Evolutionary conservation across 306 rosid species (phyloP).

Genomic region (Boehmeria nivea): DNA sequence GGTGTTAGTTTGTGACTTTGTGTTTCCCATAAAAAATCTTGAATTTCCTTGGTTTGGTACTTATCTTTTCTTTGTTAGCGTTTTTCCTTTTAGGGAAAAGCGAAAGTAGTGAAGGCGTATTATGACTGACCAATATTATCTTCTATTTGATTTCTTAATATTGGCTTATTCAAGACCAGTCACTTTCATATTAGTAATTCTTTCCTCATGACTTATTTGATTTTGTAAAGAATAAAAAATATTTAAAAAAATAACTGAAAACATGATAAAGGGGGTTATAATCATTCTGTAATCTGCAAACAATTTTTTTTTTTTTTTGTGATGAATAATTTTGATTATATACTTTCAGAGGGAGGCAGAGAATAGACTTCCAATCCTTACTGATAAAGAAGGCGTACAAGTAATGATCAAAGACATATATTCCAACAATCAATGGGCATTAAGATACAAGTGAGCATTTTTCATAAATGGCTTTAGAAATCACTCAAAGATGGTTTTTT

Average conservation of each 20-base stretch:
- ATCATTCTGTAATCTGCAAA: too few relatives aligned
- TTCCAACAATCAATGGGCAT: constrained; percentile 34
- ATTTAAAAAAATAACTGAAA: too few relatives aligned
- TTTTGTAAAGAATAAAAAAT: background rate
- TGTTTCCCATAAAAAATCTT: background rate
- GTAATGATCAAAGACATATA: constrained; percentile 38
- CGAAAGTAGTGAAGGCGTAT: background rate
- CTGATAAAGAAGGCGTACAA: constrained; percentile 38
- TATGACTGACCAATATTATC: background rate
- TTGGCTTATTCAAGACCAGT: background rate
- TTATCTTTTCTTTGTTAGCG: background rate
- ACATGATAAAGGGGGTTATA: too few relatives aligned
- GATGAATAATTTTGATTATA: too few relatives aligned
- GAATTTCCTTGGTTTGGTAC: background rate
- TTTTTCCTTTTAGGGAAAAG: background rate
- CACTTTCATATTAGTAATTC: background rate
- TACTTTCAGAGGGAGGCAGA: constrained; percentile 55
- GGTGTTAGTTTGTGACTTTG: background rate
- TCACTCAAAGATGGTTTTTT: too few relatives aligned
- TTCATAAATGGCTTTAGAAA: background rate
- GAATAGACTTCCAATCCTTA: constrained; percentile 42
- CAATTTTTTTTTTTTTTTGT: too few relatives aligned
- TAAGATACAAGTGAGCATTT: constrained; percentile 50
- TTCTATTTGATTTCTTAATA: background rate
- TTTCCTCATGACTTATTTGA: background rate